Conservation (phyloP, 805 yeast genomes). For the Barnettozyma californica region DNA sequence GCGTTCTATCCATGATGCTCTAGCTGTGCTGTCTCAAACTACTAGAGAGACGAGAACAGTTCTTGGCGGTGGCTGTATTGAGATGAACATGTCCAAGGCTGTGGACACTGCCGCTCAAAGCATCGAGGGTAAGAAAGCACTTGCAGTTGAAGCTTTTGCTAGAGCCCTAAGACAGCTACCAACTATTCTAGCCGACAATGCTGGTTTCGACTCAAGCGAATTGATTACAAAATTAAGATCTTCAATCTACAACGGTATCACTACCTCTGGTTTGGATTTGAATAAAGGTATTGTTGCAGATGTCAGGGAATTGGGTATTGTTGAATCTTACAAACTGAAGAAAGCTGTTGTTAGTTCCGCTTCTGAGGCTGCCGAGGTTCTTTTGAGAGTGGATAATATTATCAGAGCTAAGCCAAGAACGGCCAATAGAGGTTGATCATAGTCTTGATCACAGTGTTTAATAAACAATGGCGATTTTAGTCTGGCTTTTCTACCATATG, state of each 20-base stretch:
- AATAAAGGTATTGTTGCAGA: constrained; percentile 83
- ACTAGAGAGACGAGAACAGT: constrained; percentile 86
- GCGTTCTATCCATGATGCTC: constrained; percentile 93
- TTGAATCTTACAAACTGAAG: constrained; percentile 89
- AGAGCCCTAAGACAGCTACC: constrained; percentile 93
- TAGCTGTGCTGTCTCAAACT: constrained; percentile 92
- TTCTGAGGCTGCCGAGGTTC: constrained; percentile 96
- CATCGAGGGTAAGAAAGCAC: constrained; percentile 85
- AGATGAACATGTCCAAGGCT: constrained; percentile 94
- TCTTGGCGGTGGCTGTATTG: constrained; percentile 83
- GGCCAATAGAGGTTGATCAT: constrained; percentile 64
- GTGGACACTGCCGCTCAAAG: constrained; percentile 96
- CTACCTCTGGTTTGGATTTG: constrained; percentile 87
- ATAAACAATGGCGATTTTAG: neutral
- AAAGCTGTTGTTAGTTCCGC: constrained; percentile 92
- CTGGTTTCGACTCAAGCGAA: constrained; percentile 93
- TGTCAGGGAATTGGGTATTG: constrained; percentile 89
- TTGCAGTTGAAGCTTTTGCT: constrained; percentile 93
- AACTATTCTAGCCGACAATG: constrained; percentile 92
- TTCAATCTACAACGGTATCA: constrained; percentile 78
- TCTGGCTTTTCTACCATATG: too few species aligned
- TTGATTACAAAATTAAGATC: constrained; percentile 86
- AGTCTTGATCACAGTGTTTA: constrained; percentile 20
- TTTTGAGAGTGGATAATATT: constrained; percentile 92
- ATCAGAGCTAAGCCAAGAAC: constrained; percentile 97